Conservation (phyloP, 2,329 filamentous ascomycete species). For the Acrocalymma vagum region DNA sequence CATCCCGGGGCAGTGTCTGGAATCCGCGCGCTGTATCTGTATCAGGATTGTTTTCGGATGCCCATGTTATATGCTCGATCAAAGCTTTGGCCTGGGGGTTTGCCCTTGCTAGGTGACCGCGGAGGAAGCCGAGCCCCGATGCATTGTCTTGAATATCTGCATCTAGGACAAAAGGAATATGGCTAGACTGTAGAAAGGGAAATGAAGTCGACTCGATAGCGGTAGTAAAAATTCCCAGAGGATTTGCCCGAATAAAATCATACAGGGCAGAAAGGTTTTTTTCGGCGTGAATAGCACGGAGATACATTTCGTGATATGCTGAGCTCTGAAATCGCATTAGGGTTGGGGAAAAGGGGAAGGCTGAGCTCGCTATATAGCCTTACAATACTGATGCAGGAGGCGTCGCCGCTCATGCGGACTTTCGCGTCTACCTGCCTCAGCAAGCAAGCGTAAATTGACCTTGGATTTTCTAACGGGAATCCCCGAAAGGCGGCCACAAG, state of each 20-base stretch:
- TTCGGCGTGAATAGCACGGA: constrained; percentile 57
- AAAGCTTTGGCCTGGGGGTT: constrained; percentile 73
- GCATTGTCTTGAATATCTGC: constrained; percentile 46
- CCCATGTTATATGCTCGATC: constrained; percentile 58
- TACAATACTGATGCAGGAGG: no score
- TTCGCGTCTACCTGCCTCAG: no score
- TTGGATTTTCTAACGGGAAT: no score
- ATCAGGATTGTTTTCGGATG: no score
- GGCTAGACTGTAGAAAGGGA: constrained; percentile 32
- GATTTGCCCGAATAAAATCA: no score
- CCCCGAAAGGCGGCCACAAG: no score
- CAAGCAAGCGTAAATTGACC: no score
- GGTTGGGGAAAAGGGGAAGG: no score
- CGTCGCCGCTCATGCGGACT: no score
- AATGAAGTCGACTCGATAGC: constrained; percentile 53
- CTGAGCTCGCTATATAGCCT: no score
- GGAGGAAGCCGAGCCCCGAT: constrained; percentile 59
- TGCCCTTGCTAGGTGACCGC: constrained; percentile 68
- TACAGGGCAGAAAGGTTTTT: constrained; percentile 58
- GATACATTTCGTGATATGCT: no score
- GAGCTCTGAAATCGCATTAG: no score
- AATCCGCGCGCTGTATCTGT: constrained; percentile 1
- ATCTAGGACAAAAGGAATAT: constrained; percentile 35
- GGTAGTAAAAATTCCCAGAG: constrained; percentile 70
- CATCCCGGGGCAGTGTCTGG: constrained; percentile 55